These are phyloP conservation scores for Phytophthora pisi DNA, from an alignment of 352 stramenopile genomes.

Conservation along the genomic window DNA sequence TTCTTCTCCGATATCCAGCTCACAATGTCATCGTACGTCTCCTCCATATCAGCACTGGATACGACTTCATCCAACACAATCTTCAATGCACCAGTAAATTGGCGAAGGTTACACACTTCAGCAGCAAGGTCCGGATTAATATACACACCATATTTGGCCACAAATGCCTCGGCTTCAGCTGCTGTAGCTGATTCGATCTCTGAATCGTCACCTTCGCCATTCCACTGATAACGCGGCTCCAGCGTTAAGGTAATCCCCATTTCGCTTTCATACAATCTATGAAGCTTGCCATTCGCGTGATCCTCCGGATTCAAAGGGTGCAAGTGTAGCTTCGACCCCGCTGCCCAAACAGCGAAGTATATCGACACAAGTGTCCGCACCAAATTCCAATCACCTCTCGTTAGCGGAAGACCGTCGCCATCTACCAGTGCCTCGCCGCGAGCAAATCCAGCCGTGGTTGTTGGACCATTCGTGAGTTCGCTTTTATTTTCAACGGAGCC, in stretches of 20 bases:
- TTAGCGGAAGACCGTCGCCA: constrained; percentile 79
- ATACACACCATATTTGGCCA: constrained; percentile 85
- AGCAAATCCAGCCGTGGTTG: constrained; percentile 46
- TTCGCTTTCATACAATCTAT: constrained; percentile 64
- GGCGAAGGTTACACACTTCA: constrained; percentile 76
- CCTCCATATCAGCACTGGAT: constrained; percentile 78
- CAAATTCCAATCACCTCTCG: constrained; percentile 81
- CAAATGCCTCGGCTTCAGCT: constrained; percentile 69
- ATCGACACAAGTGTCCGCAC: constrained; percentile 80
- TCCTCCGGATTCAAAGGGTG: constrained; percentile 43
- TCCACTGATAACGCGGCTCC: constrained; percentile 43
- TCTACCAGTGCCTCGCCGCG: constrained; percentile 76
- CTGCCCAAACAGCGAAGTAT: constrained; percentile 76
- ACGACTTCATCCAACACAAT: constrained; percentile 80
- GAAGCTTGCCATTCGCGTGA: constrained; percentile 20
- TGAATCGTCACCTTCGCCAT: constrained; percentile 5
- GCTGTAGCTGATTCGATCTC: constrained; percentile 25
- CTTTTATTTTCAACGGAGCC: constrained; percentile 36
- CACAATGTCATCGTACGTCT: constrained; percentile 80
- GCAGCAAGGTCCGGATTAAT: constrained; percentile 83
- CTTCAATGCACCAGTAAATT: constrained; percentile 69
- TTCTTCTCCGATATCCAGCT: constrained; percentile 78
- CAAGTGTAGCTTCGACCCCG: constrained; percentile 54
- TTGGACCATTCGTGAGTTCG: constrained; percentile 22
- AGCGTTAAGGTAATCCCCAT: constrained; percentile 65